phyloP scores from a whole-genome alignment of 2,329 filamentous ascomycete genomes.

The Aspergillus sp. region DNA sequence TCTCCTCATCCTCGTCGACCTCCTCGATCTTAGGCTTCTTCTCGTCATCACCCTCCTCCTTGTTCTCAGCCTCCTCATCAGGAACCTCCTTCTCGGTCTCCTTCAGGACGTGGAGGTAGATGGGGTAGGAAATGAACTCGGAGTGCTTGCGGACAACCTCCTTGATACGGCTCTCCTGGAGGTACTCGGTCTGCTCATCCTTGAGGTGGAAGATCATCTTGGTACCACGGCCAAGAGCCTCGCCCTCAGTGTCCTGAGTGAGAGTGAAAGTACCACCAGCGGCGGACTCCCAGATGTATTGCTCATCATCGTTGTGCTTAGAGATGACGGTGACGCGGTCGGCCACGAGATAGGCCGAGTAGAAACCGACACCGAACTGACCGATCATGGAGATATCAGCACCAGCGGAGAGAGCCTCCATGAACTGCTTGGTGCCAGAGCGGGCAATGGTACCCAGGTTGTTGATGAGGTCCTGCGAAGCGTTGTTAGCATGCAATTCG shows the following conservation, averaged over 20 bases:
- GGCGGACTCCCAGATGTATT: conserved; percentile 99
- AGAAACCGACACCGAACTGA: conserved; percentile 99
- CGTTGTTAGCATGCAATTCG: conserved; percentile 8
- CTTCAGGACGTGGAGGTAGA: conserved; percentile 99
- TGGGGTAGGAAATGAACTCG: conserved; percentile 99
- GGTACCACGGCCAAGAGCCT: conserved; percentile 88
- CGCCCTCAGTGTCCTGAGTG: conserved; percentile 82
- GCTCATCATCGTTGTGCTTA: conserved; percentile 99
- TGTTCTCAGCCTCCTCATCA: conserved; percentile 81
- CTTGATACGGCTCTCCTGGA: conserved; percentile 99
- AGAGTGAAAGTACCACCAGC: conserved; percentile 98
- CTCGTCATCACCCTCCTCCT: conserved; percentile 74
- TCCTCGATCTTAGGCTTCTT: conserved; percentile 97
- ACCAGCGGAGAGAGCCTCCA: conserved; percentile 97
- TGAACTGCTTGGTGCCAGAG: conserved; percentile 99
- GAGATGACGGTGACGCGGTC: conserved; percentile 94
- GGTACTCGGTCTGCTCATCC: conserved; percentile 98
- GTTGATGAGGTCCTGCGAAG: conserved; percentile 88
- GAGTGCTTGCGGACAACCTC: conserved; percentile 99
- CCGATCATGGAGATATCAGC: conserved; percentile 99
- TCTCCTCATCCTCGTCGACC: conserved; percentile 79
- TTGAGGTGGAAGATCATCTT: conserved; percentile 99
- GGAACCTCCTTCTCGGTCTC: conserved; percentile 99
- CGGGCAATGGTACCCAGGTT: conserved; percentile 99
- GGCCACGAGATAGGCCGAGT: conserved; percentile 98